These are phyloP conservation scores for Comarum palustre DNA, from an alignment of 306 rosid genomes.

Conservation along the genomic window DNA sequence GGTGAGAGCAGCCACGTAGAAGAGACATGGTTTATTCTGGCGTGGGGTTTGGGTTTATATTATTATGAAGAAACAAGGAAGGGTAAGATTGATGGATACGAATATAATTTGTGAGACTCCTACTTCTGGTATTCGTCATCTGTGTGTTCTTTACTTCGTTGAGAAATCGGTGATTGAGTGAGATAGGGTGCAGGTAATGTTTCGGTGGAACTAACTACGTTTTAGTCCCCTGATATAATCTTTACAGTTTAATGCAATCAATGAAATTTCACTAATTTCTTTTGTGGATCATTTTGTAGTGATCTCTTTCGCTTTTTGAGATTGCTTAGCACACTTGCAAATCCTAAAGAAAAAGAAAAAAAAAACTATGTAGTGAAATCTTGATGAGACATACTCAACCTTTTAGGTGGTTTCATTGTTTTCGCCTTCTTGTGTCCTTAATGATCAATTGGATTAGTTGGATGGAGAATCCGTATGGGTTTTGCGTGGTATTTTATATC, in stretches of 20 bases:
- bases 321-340: neutral
- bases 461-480: no score
- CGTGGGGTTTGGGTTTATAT: slow-evolving; percentile 24
- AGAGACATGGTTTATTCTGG: slow-evolving; percentile 14
- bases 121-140: neutral
- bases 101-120: neutral
- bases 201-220: neutral
- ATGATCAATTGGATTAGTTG: no score
- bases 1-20: slow-evolving; percentile 7
- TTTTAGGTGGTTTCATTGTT: no score
- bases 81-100: slow-evolving; percentile 25
- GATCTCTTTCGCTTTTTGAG: neutral
- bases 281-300: neutral
- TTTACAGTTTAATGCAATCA: no score
- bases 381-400: no score
- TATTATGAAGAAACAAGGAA: neutral
- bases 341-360: no score
- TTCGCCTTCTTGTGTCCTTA: no score
- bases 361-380: neutral
- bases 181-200: neutral
- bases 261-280: neutral
- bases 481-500: no score
- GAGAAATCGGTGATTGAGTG: slow-evolving; percentile 10
- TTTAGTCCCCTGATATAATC: neutral
- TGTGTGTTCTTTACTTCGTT: neutral